Evolutionary conservation across 2,329 filamentous ascomycete genomes (phyloP), one percentile per base, ranked within the genome.

Genomic region (Colletotrichum eleusines): DNA sequence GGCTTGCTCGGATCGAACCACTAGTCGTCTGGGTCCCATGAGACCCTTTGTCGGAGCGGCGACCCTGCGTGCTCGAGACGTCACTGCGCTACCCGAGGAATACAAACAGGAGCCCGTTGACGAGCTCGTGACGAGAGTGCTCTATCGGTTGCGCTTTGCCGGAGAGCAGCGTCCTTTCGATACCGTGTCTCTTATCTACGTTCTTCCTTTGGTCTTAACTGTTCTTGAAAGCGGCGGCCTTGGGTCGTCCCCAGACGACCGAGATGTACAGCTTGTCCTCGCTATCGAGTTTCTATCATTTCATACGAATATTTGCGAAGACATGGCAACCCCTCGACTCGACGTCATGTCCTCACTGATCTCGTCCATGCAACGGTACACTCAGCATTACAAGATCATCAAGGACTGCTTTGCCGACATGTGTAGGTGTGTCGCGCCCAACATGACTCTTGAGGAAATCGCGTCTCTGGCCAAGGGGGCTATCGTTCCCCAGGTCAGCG

Each of bases 81-180:
- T 94, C 42, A 89, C 90, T 20, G 88, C 93, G 12, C 82, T 99
- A 4, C 87, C 93, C 0, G 87, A 91, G 14, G 89, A 92, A 63
- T 86, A 95, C 69, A 88, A 91, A 72, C 86, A 92, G 73, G 96
- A 98, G 78, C 89, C 92, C n/a, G 84, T 98, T 11, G 93, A 94
- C 66, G 90, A 92, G 68, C 88, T 98, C 16, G 87, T 97, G 16
- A 98, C 95, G 3, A 89, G 96, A 79, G 90, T 98, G 1, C 84
- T 99, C 6, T 98, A 98, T 80, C 91, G 95, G 58, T 84, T 99
- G 63, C 92, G 95, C 20, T 97, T 97, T 79, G 88, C 95, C 46
- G 92, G 93, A 63, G 96, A 98, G 79, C 95, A 98, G 79, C 90
- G 95, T n/a, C 94, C 95, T 0, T 94, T 99, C 75, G 96, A 99